Evolutionary conservation across 2,329 filamentous ascomycete species (phyloP).

Genomic region (Lachnellula cervina): DNA sequence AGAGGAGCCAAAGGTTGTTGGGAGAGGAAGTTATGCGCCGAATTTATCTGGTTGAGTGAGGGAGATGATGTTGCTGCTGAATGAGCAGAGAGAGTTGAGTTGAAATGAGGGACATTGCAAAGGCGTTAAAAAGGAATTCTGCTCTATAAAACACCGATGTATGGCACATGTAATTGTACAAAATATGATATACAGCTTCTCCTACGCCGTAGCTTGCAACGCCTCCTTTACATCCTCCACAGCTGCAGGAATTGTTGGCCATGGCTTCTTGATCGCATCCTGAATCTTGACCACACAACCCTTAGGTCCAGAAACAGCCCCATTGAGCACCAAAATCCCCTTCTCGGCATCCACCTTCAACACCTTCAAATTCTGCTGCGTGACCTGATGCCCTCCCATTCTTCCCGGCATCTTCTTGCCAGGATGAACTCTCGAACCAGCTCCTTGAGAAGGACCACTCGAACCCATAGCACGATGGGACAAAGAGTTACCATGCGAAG

Average conservation of each 20-base stretch:
- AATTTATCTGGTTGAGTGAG: slow-evolving; percentile 23
- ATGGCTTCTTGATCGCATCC: slow-evolving; percentile 85
- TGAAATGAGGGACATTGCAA: slow-evolving; percentile 10
- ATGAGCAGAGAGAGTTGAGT: too few species aligned
- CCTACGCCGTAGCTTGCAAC: slow-evolving; percentile 36
- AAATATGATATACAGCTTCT: slow-evolving; percentile 20
- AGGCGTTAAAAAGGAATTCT: slow-evolving; percentile 20
- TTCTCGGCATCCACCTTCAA: slow-evolving; percentile 82
- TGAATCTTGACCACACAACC: slow-evolving; percentile 78
- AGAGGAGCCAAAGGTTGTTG: slow-evolving; percentile 38
- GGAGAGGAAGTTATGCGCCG: slow-evolving; percentile 31
- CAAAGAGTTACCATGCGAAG: slow-evolving; percentile 91
- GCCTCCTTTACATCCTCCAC: slow-evolving; percentile 46
- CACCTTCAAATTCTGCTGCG: slow-evolving; percentile 86
- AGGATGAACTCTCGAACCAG: slow-evolving; percentile 85
- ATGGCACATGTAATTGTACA: slow-evolving; percentile 30
- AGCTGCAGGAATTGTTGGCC: slow-evolving; percentile 53
- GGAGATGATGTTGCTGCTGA: neutral
- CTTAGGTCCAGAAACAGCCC: slow-evolving; percentile 82
- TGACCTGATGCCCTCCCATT: slow-evolving; percentile 87
- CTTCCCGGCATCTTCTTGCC: slow-evolving; percentile 98
- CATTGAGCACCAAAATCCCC: slow-evolving; percentile 84
- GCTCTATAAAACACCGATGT: slow-evolving; percentile 22
- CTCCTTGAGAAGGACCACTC: slow-evolving; percentile 81
- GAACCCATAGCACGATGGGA: slow-evolving; percentile 92